Percentiles rank a stretch among this genome's conserved stretches.
Evolutionary conservation across 352 stramenopile species (phyloP).

Genomic region (Plasmopara viticola): DNA sequence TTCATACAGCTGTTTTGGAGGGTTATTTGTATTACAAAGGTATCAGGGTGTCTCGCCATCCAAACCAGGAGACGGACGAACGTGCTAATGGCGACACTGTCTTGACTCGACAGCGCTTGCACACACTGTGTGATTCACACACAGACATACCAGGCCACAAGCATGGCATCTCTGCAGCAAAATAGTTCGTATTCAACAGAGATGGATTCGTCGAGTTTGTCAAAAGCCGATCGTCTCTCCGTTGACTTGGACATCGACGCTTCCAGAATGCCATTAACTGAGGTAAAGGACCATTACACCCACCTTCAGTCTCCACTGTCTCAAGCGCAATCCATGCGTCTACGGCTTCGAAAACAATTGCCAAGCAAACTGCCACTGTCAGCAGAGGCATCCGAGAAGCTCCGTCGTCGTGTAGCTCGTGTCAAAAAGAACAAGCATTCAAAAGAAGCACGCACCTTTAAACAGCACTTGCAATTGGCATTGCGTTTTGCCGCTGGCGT

Average conservation of each 20-base stretch:
- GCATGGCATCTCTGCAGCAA: slow-evolving; percentile 12
- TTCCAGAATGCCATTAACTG: slow-evolving; percentile 10
- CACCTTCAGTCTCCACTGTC: slow-evolving; percentile 22
- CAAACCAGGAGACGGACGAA: neutral
- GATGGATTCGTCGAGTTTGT: slow-evolving; percentile 10
- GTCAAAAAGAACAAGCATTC: slow-evolving; percentile 44
- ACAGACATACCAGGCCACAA: neutral
- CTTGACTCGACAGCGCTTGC: neutral
- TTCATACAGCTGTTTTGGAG: neutral
- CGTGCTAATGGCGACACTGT: slow-evolving; percentile 1
- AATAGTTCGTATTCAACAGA: slow-evolving; percentile 7
- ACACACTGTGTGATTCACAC: neutral
- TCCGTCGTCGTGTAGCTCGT: slow-evolving; percentile 22
- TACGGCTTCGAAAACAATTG: slow-evolving; percentile 30
- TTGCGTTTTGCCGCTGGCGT: slow-evolving; percentile 57
- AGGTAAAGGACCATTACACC: slow-evolving; percentile 19
- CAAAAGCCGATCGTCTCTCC: slow-evolving; percentile 12
- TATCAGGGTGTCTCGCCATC: neutral
- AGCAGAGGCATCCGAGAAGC: slow-evolving; percentile 10
- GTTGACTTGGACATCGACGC: slow-evolving; percentile 19
- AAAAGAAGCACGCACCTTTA: slow-evolving; percentile 35
- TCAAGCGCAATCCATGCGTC: slow-evolving; percentile 34
- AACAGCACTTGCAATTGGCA: slow-evolving; percentile 32
- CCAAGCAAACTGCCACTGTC: slow-evolving; percentile 14
- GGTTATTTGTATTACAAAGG: neutral